Evolutionary conservation across 2,329 filamentous ascomycete genomes (phyloP), one percentile per base, ranked within the genome.

Genomic region (Beauveria varroae): DNA sequence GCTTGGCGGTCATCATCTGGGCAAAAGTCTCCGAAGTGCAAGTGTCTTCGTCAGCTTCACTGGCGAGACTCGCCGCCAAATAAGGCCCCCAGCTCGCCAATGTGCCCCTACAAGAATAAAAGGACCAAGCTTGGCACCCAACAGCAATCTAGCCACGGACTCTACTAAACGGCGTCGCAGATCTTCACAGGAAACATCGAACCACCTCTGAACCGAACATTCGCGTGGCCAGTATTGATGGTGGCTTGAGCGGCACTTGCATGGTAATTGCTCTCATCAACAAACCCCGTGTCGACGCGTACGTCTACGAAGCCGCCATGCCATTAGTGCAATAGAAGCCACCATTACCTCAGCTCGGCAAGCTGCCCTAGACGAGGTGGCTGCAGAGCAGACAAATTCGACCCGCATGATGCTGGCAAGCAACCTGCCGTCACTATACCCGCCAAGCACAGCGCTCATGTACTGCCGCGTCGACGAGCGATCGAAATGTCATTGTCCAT

Each of bases 301-400:
- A 67, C 16, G 53, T 69, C 24, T 70, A 65, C 52, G 66, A 69
- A 49, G 63, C 68, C 8, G 64, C 5, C 63, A 67, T 28, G 62
- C 62, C 1, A 63, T 65, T 26, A 12, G 28, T 20, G 67, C 66
- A 2, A 56, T 69, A 4, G 50, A 63, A 8, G 58, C 63, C n/a
- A 56, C 65, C 30, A 56, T 55, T 5, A 53, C 62, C 9, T 54
- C 57, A 2, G 62, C 62, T 7, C 26, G 46, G 4, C 47, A 62
- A 6, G 26, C 49, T 22, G 30, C 67, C 18, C 61, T 68, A 9
- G 56, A 62, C 30, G 60, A 47, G 47, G 63, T 66, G 1, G 66
- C 65, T 1, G 66, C 66, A 3, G 64, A 67, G 2, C 43, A 50
- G n/a, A 64, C 64, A 40, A 63, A 63, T 18, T 61, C 62, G 9